A percentile compares a stretch with the other conserved stretches of the same genome.
Evolutionary conservation across 108 stramenopile genomes (phyloP).

Genomic region (Fistulifera solaris): DNA sequence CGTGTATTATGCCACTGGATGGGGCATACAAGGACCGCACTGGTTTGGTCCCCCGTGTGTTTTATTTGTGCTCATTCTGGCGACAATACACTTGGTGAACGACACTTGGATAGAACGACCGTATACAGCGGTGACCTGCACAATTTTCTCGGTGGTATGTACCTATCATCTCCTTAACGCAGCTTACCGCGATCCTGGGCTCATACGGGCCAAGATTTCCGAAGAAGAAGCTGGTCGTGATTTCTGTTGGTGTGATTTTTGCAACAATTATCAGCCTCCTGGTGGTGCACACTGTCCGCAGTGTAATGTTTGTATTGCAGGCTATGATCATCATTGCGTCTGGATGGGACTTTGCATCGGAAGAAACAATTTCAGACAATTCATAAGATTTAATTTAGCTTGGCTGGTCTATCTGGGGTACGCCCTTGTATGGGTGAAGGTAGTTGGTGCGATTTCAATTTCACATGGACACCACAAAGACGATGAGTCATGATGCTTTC

Average conservation of each 20-base stretch:
- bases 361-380: conserved; percentile 60
- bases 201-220: conserved; percentile 16
- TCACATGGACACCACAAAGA: too few relatives aligned
- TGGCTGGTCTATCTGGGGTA: conserved; percentile 71
- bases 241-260: conserved; percentile 72
- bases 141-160: conserved; percentile 31
- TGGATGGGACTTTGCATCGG: conserved; percentile 91
- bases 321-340: conserved; percentile 89
- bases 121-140: conserved; percentile 34
- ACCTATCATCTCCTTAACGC: conserved; percentile 32
- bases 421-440: conserved; percentile 52
- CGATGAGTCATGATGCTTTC: too few relatives aligned
- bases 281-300: conserved; percentile 80
- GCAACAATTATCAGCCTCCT: conserved; percentile 66
- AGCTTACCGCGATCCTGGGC: conserved; percentile 57
- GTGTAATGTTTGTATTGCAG: conserved; percentile 82
- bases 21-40: conserved; percentile 75
- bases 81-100: conserved; percentile 34
- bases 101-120: conserved; percentile 17
- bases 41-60: conserved; percentile 63
- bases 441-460: conserved; percentile 36
- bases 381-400: conserved; percentile 68
- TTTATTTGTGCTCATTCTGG: conserved; percentile 27
- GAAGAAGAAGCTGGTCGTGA: not conserved
- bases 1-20: conserved; percentile 34